These are phyloP conservation scores for Echinosophora koreensis DNA, from an alignment of 306 rosid species.

Conservation along the genomic window DNA sequence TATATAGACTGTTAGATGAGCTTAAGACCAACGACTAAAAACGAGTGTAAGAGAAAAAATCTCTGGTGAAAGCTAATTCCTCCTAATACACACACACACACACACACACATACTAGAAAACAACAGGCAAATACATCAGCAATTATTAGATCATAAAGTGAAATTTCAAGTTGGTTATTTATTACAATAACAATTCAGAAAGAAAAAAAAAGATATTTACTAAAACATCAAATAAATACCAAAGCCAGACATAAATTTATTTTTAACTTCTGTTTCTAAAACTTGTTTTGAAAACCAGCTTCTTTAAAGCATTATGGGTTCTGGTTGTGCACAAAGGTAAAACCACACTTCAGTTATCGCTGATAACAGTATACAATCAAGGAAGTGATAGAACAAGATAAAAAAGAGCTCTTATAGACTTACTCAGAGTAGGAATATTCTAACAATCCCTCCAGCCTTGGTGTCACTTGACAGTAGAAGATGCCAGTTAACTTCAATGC, in stretches of 20 bases:
- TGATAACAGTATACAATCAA: background rate
- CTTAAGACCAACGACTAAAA: no score
- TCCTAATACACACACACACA: no score
- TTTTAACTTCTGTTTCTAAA: background rate
- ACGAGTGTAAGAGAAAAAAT: no score
- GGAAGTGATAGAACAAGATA: background rate
- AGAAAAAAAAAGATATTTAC: background rate
- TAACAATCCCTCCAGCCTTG: conserved; percentile 52
- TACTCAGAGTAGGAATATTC: conserved; percentile 70
- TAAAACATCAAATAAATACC: conserved; percentile 9
- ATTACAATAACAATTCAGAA: conserved; percentile 7
- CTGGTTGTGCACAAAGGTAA: conserved; percentile 5
- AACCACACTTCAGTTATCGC: background rate
- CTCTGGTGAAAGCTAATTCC: no score
- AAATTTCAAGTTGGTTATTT: conserved; percentile 26
- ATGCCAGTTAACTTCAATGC: conserved; percentile 79
- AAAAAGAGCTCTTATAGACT: conserved; percentile 48
- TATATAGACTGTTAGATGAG: no score
- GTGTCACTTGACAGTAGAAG: conserved; percentile 76
- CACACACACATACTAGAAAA: background rate
- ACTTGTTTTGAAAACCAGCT: conserved; percentile 6
- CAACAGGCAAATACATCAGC: conserved; percentile 6
- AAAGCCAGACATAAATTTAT: background rate
- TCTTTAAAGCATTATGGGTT: background rate
- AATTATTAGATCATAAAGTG: conserved; percentile 38